These are phyloP conservation scores for Saccharomycopsis lassenensis DNA, from an alignment of 805 yeast genomes.

Conservation along the genomic window DNA sequence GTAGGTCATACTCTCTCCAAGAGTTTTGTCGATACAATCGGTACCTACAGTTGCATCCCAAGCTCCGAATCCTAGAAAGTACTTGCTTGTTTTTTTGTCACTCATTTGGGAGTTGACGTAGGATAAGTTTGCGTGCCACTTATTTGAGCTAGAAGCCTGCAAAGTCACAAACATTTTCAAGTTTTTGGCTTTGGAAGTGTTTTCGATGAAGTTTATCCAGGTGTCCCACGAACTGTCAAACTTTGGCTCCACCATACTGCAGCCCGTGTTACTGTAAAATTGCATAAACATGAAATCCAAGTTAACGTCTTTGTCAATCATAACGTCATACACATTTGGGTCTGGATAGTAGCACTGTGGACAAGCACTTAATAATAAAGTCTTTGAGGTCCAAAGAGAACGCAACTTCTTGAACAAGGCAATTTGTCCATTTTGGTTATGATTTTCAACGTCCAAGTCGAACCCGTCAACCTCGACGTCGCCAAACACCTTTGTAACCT, in stretches of 20 bases:
- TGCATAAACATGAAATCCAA: constrained; percentile 54
- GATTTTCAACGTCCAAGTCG: constrained; percentile 22
- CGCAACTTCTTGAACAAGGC: constrained; percentile 33
- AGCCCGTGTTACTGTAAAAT: constrained; percentile 50
- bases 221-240: constrained; percentile 30
- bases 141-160: constrained; percentile 5
- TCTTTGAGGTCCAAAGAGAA: constrained; percentile 27
- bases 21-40: constrained; percentile 3
- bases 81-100: constrained; percentile 2
- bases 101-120: constrained; percentile 6
- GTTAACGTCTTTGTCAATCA: constrained; percentile 32
- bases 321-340: constrained; percentile 30
- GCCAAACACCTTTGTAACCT: constrained; percentile 13
- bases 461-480: constrained; percentile 17
- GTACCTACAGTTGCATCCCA: constrained; percentile 18
- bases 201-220: constrained; percentile 50
- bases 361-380: constrained; percentile 48
- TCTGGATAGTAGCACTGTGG: constrained; percentile 64
- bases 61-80: constrained; percentile 14
- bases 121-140: constrained; percentile 10
- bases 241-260: constrained; percentile 26
- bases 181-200: constrained; percentile 33
- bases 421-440: constrained; percentile 37
- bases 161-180: constrained; percentile 14
- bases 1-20: constrained; percentile 5